Conservation (phyloP, 129 eudicot species). For the Kitagawia praeruptora region DNA sequence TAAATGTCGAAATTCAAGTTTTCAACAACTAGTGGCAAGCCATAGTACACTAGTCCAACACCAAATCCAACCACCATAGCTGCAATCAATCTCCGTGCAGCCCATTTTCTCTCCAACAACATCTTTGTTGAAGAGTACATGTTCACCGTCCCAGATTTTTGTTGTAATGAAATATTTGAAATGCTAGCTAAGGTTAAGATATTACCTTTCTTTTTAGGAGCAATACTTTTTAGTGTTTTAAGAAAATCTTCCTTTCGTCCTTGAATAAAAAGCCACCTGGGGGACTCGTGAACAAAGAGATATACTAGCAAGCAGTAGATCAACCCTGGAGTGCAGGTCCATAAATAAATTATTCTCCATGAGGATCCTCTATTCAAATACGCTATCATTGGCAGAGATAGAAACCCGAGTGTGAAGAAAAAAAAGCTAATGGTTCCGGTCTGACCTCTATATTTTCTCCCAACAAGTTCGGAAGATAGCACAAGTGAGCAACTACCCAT, state of each 20-base stretch:
- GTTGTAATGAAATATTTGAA: not conserved
- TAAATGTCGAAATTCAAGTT: slow-evolving; percentile 31
- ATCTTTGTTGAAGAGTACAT: slow-evolving; percentile 15
- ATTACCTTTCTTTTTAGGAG: slow-evolving; percentile 3
- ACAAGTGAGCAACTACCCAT: slow-evolving; percentile 33
- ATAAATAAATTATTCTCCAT: slow-evolving; percentile 37
- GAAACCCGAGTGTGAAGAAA: slow-evolving; percentile 31
- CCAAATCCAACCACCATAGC: slow-evolving; percentile 35
- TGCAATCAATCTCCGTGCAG: slow-evolving; percentile 10
- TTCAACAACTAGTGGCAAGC: slow-evolving; percentile 37
- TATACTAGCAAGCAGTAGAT: slow-evolving; percentile 18
- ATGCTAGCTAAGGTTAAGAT: not conserved
- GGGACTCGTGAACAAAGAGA: slow-evolving; percentile 36
- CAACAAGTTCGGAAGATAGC: slow-evolving; percentile 34
- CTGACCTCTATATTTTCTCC: slow-evolving; percentile 32
- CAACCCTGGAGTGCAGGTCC: slow-evolving; percentile 31
- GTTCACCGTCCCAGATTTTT: not conserved
- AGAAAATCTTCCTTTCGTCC: slow-evolving; percentile 25
- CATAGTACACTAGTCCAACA: slow-evolving; percentile 37
- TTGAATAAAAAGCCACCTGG: slow-evolving; percentile 41
- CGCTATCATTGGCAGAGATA: slow-evolving; percentile 35
- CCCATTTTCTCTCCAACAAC: slow-evolving; percentile 18
- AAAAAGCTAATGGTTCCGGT: slow-evolving; percentile 31
- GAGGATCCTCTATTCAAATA: slow-evolving; percentile 24
- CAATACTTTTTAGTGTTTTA: slow-evolving; percentile 13